Conservation (phyloP, 305 asterid genomes). For the Fraxinus velutina region DNA sequence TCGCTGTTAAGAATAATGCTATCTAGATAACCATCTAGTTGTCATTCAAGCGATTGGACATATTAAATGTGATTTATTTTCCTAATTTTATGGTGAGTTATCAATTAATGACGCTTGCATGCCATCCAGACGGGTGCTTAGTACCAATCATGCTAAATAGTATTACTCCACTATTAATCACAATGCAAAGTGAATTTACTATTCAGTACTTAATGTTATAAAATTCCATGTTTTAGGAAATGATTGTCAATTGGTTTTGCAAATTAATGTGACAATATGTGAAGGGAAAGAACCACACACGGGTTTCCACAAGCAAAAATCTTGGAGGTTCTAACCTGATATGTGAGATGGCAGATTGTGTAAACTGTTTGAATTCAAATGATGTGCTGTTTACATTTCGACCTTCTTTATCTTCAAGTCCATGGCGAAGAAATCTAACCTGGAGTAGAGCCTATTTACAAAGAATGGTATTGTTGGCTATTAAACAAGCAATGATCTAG, state of each 20-base stretch:
- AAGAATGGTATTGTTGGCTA: neutral
- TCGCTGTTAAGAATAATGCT: too few relatives aligned
- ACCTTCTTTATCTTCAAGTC: conserved; percentile 42
- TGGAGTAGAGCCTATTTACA: conserved; percentile 60
- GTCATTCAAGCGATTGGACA: too few relatives aligned
- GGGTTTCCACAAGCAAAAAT: neutral
- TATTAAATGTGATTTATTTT: too few relatives aligned
- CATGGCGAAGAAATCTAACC: conserved; percentile 41
- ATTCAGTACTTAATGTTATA: neutral
- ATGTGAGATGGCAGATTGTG: conserved; percentile 30
- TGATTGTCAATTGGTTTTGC: neutral
- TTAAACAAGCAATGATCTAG: neutral
- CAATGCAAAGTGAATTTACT: too few relatives aligned
- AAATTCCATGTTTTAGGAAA: neutral
- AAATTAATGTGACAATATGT: neutral
- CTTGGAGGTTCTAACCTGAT: conserved; percentile 39
- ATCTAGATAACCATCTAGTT: too few relatives aligned
- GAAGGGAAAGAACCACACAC: neutral
- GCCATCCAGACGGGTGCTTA: too few relatives aligned
- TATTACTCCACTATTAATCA: too few relatives aligned
- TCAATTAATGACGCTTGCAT: too few relatives aligned
- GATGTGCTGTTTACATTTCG: conserved; percentile 27
- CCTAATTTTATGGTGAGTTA: too few relatives aligned
- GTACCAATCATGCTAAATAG: too few relatives aligned
- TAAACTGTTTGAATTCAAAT: conserved; percentile 28